Base-by-base conservation (phyloP, 352 stramenopile genomes). In the Pelagophyceae sp. region DNA sequence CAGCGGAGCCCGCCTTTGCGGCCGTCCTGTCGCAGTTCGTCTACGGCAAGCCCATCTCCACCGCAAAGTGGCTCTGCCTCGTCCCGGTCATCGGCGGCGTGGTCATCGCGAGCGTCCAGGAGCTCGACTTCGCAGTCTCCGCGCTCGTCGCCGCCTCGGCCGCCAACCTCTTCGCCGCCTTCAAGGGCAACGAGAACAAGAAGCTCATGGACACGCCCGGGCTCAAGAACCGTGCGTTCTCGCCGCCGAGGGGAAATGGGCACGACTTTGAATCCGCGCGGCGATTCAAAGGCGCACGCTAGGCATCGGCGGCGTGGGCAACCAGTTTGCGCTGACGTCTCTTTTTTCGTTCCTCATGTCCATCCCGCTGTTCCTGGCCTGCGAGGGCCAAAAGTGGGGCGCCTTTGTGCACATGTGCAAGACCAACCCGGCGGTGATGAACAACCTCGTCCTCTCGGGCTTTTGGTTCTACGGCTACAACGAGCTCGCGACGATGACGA, bases 401-500 rank as follows among this genome's bases (percentile, higher is more conserved):
- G 81, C 91, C 77, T 92, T 92, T 75, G 76, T 82, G 19, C 78
- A 91, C 35, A 61, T 89, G 27, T 84, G 80, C 74, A 90, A 90
- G 82, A 90, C 85, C 1, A 89, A 83, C 37, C 80, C 84, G 35
- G 82, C 81, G 58, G 78, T 91, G 35, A 88, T 79, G 79, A 80
- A 82, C 38, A 92, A 92, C 81, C 78, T 90, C 38, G 79, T 91
- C 78, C 82, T 83, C 19, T 90, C 85, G 60, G 88, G 84, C 78
- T 80, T 91, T 78, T 90, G 82, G 80, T 91, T 90, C 78, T 92
- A 92, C 77, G 86, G 85, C 83, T 92, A 92, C 85, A 92, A 92
- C 76, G 88, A 92, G 77, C 79, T 90, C 38, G 77, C 76, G 35
- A 84, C 78, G 51, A 90, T 92, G 86, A 91, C 87, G 33, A 78